Evolutionary conservation across 345 rosid genomes (phyloP).

Genomic region (Aurinia saxatilis): DNA sequence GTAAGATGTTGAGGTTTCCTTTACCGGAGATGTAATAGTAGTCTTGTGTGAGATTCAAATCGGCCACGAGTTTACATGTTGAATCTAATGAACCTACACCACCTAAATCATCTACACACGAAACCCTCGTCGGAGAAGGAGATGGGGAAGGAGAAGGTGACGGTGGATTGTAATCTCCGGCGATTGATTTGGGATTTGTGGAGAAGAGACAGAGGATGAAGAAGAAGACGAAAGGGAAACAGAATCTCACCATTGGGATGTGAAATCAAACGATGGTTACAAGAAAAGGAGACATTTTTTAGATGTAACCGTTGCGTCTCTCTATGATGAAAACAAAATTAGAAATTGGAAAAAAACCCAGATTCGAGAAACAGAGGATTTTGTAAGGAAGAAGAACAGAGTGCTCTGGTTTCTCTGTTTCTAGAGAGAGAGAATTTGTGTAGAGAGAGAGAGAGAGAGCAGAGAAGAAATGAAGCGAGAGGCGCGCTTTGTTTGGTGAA

Average conservation of each 20-base stretch:
- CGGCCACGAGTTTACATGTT: constrained; percentile 72
- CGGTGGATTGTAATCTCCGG: constrained; percentile 70
- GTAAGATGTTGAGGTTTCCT: constrained; percentile 61
- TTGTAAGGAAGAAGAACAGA: too few relatives aligned
- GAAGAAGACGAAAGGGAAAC: constrained; percentile 18
- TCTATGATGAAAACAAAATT: background rate
- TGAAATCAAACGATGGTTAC: background rate
- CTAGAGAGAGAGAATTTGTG: background rate
- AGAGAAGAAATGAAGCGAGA: constrained; percentile 13
- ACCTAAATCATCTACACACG: constrained; percentile 77
- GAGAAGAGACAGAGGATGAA: background rate
- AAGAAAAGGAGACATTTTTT: constrained; percentile 1
- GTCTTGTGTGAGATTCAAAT: constrained; percentile 71
- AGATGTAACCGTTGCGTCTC: constrained; percentile 19
- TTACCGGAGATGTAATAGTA: constrained; percentile 61
- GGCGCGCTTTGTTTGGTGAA: constrained; percentile 27
- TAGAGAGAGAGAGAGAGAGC: background rate
- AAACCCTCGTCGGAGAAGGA: constrained; percentile 41
- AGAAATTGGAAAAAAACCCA: background rate
- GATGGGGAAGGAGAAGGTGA: constrained; percentile 66
- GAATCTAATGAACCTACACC: constrained; percentile 84
- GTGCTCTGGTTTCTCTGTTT: constrained; percentile 11
- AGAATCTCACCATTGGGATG: constrained; percentile 12
- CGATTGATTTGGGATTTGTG: constrained; percentile 6
- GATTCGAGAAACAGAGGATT: background rate